phyloP scores from a whole-genome alignment of 768 basidiomycete species.

The Tulasnella sp. region DNA sequence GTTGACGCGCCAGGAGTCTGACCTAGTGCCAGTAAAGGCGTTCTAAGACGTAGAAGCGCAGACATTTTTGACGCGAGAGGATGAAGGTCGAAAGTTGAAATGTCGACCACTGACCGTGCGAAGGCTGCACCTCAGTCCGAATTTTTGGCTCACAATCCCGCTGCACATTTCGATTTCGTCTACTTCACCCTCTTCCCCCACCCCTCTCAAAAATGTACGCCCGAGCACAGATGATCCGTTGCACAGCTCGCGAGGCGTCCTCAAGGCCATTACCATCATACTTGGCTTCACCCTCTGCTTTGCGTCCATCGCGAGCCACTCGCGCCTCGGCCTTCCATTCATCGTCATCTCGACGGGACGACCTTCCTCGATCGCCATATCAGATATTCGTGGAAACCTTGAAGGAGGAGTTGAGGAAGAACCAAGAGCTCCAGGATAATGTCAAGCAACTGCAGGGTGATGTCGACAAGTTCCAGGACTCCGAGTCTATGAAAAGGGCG shows the following conservation, averaged over 20 bases:
- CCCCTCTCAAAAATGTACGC: slow-evolving; percentile 22
- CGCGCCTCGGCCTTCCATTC: slow-evolving; percentile 40
- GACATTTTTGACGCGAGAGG: slow-evolving; percentile 9
- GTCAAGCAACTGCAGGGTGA: slow-evolving; percentile 97
- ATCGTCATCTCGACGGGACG: slow-evolving; percentile 57
- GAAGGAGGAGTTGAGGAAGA: slow-evolving; percentile 88
- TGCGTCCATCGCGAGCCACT: not conserved
- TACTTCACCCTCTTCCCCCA: not conserved
- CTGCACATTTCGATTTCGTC: slow-evolving; percentile 7
- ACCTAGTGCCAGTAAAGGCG: slow-evolving; percentile 3
- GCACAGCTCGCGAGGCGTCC: not conserved
- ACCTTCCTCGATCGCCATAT: slow-evolving; percentile 86
- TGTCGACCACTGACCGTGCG: slow-evolving; percentile 7
- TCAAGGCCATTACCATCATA: slow-evolving; percentile 8
- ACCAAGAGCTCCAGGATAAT: slow-evolving; percentile 91
- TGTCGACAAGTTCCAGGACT: slow-evolving; percentile 95
- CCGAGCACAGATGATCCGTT: slow-evolving; percentile 12
- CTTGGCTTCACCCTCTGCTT: not conserved
- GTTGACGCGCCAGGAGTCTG: slow-evolving; percentile 10
- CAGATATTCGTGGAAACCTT: slow-evolving; percentile 94
- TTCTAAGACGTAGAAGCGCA: not conserved
- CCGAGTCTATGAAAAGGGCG: slow-evolving; percentile 90
- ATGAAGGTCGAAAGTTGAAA: slow-evolving; percentile 11
- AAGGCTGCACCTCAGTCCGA: slow-evolving; percentile 9
- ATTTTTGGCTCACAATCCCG: slow-evolving; percentile 11